Evolutionary conservation across 2,329 filamentous ascomycete genomes (phyloP).

Genomic region (Fusarium sp.): DNA sequence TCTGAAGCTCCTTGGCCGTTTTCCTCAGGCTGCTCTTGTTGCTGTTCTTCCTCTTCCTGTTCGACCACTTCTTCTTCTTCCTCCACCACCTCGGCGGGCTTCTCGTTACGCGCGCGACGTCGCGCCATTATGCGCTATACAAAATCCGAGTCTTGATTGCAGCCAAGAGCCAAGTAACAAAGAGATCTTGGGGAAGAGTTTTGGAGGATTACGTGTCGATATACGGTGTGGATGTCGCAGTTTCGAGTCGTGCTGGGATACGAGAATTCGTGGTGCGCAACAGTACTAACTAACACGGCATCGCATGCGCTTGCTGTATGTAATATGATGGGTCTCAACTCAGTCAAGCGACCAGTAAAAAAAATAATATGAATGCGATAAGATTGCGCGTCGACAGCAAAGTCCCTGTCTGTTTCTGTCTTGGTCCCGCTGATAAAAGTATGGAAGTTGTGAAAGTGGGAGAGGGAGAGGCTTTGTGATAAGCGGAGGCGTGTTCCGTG

Average conservation of each 20-base stretch:
- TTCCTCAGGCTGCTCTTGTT: slow-evolving; percentile 27
- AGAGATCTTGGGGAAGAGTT: neutral
- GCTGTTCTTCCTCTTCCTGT: slow-evolving; percentile 40
- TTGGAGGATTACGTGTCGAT: neutral
- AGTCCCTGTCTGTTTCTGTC: neutral
- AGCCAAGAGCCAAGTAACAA: neutral
- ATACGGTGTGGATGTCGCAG: slow-evolving; percentile 6
- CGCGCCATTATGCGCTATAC: slow-evolving; percentile 51
- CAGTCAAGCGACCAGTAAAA: slow-evolving; percentile 10
- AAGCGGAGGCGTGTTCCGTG: slow-evolving; percentile 40
- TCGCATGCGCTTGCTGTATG: slow-evolving; percentile 36
- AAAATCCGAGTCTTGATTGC: slow-evolving; percentile 1
- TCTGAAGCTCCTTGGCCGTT: slow-evolving; percentile 31
- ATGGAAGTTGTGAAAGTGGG: slow-evolving; percentile 27
- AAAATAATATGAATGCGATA: slow-evolving; percentile 4
- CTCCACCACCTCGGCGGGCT: slow-evolving; percentile 47
- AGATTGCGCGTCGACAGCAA: slow-evolving; percentile 19
- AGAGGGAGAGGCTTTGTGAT: slow-evolving; percentile 39
- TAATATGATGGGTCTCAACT: slow-evolving; percentile 1
- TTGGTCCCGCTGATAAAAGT: slow-evolving; percentile 14
- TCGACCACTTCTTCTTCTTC: slow-evolving; percentile 44
- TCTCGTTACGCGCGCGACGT: slow-evolving; percentile 51
- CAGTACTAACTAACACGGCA: slow-evolving; percentile 37
- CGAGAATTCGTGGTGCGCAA: slow-evolving; percentile 37
- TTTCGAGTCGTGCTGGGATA: slow-evolving; percentile 36